Base-by-base conservation (phyloP, 2,329 filamentous ascomycete species). In the Ceratocystis papillata region DNA sequence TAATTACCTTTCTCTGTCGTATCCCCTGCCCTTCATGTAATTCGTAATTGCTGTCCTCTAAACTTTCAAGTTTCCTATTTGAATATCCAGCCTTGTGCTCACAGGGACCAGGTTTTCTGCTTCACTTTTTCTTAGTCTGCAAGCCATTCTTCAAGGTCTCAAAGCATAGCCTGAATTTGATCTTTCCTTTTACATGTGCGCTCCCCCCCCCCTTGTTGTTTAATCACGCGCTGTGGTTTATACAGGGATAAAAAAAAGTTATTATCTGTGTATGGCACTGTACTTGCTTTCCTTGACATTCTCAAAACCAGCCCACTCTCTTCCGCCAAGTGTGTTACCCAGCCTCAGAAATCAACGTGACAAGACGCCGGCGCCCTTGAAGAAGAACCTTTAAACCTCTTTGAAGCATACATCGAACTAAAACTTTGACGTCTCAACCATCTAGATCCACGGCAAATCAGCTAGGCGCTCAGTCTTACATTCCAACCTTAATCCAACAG, bases 401-500 rank as follows among this genome's bases (percentile, higher is more conserved):
- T 37, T 20, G 5, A 59, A 59, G 28, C 30, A 37, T 17, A 37
- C 25, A n/a, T n/a, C 28, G 7, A 8, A 25, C 55, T 30, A 59
- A 41, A 59, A n/a, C n/a, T 5, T 28, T 12, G 25, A 33, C 55
- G 25, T 59, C 28, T 10, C 6, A 8, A 33, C n/a, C 33, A n/a
- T 37, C 33, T 33, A 37, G 17, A 37, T 30, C 5, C 8, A 30
- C 55, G 55, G 28, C 28, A 59, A 59, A n/a, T 20, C 25, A 59
- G 28, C 8, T 59, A 7, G 37, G 28, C 55, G 17, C 28, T 15
- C 55, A 8, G 12, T 59, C 55, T 59, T 59, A 28, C 55, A 59
- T 59, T 59, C 55, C 55, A 59, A 59, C 25, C 25, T 59, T 59
- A 20, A 59, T 59, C 30, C 17, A 10, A 22, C 17, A n/a, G 55